Percentiles rank a stretch among this genome's conserved stretches.
phyloP scores from a whole-genome alignment of 1,284 basidiomycete species.

The Trichosporon sp. region DNA sequence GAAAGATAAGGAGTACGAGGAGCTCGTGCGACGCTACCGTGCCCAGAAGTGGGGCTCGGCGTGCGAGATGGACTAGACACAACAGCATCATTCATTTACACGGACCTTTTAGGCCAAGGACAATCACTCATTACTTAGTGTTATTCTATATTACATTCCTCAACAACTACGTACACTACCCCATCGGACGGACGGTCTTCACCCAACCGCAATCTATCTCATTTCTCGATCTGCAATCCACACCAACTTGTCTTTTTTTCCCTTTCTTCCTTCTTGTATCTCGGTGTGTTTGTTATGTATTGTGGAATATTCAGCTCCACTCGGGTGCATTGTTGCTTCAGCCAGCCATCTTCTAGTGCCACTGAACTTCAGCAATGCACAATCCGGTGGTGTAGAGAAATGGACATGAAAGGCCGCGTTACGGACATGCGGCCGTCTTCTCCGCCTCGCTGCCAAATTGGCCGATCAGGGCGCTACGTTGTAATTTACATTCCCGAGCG shows the following conservation, averaged over 20 bases:
- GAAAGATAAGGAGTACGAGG: background rate
- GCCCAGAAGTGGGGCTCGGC: background rate
- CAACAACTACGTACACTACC: background rate
- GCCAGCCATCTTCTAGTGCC: too few relatives aligned
- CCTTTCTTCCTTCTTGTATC: too few relatives aligned
- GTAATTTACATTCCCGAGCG: background rate
- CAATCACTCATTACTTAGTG: background rate
- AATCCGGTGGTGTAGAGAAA: too few relatives aligned
- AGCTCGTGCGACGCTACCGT: background rate
- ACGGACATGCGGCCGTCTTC: background rate
- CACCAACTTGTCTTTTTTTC: too few relatives aligned
- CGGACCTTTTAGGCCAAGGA: background rate
- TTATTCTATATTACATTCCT: background rate
- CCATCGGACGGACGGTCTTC: too few relatives aligned
- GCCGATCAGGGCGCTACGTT: background rate
- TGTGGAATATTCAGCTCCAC: too few relatives aligned
- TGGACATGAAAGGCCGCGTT: background rate
- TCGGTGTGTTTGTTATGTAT: too few relatives aligned
- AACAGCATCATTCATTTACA: background rate
- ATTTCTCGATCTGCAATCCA: too few relatives aligned
- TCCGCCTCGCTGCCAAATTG: too few relatives aligned
- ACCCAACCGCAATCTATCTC: too few relatives aligned
- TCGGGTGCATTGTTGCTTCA: too few relatives aligned
- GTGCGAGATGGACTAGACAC: background rate
- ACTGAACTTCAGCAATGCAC: too few relatives aligned